Evolutionary conservation across 73 alveolate genomes (phyloP).

Genomic region (Blepharisma japonicum): DNA sequence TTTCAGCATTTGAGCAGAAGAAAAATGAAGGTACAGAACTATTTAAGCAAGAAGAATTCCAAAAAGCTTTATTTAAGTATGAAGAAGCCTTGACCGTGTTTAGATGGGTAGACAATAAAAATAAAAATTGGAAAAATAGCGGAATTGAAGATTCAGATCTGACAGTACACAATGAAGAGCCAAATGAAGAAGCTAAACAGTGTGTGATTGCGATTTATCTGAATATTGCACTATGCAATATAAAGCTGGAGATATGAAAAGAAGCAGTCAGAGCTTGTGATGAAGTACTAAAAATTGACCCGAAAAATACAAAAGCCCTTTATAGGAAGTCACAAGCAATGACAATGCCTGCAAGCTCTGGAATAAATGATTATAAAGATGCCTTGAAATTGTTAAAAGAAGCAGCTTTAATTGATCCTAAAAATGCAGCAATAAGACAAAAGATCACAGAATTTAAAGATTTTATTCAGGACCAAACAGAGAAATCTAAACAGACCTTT

Average conservation of each 20-base stretch:
- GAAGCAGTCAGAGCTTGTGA: conserved; percentile 43
- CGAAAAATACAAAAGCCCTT: conserved; percentile 47
- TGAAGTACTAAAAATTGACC: conserved; percentile 42
- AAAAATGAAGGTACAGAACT: conserved; percentile 36
- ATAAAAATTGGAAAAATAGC: conserved; percentile 42
- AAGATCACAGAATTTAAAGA: conserved; percentile 17
- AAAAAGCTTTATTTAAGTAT: conserved; percentile 39
- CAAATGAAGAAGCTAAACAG: conserved; percentile 21
- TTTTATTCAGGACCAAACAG: not conserved
- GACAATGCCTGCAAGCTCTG: conserved; percentile 9
- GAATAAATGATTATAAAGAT: not conserved
- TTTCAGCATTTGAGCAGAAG: conserved; percentile 16
- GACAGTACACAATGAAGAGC: conserved; percentile 34
- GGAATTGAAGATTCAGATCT: conserved; percentile 44
- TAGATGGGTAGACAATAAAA: conserved; percentile 35
- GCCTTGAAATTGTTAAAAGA: not conserved
- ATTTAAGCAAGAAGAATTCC: conserved; percentile 24
- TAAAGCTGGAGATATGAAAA: conserved; percentile 34
- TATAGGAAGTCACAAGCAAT: conserved; percentile 47
- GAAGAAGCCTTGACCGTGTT: conserved; percentile 40
- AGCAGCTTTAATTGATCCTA: conserved; percentile 1
- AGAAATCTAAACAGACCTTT: conserved; percentile 15
- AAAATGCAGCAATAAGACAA: not conserved
- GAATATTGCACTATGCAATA: conserved; percentile 53
- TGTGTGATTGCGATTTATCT: conserved; percentile 34